A percentile compares a stretch with the other conserved stretches of the same genome.
phyloP scores from a whole-genome alignment of 805 yeast genomes.

The Clavispora fructus region DNA sequence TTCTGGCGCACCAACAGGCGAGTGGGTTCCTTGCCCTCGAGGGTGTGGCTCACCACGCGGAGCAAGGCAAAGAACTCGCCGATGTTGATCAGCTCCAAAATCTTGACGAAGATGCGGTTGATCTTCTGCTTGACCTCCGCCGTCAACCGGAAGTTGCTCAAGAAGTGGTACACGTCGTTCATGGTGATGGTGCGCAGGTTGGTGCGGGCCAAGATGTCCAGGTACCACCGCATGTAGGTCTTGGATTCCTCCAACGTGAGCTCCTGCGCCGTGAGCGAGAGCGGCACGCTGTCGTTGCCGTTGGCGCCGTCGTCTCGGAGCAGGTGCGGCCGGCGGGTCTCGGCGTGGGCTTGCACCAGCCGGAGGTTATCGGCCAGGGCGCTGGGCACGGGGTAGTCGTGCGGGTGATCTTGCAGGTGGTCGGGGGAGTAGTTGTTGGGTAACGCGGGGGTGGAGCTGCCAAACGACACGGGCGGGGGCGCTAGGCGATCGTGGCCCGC shows the following conservation, averaged over 20 bases:
- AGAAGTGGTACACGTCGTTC: slow-evolving; percentile 72
- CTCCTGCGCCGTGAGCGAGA: slow-evolving; percentile 61
- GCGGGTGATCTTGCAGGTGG: background rate
- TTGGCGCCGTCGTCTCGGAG: slow-evolving; percentile 1
- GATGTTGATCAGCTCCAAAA: slow-evolving; percentile 60
- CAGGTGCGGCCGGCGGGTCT: too few species aligned
- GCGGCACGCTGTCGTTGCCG: slow-evolving; percentile 46
- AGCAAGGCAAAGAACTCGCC: slow-evolving; percentile 89
- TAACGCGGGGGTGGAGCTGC: slow-evolving; percentile 1
- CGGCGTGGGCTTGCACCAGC: background rate
- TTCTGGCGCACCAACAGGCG: slow-evolving; percentile 46
- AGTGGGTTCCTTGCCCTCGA: slow-evolving; percentile 49
- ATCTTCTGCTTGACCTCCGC: slow-evolving; percentile 47
- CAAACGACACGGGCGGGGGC: slow-evolving; percentile 14
- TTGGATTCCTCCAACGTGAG: slow-evolving; percentile 72
- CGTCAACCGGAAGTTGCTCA: slow-evolving; percentile 69
- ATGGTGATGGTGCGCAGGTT: slow-evolving; percentile 62
- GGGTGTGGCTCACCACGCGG: slow-evolving; percentile 70
- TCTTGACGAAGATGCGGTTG: slow-evolving; percentile 44
- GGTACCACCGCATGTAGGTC: slow-evolving; percentile 91
- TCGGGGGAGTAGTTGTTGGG: background rate
- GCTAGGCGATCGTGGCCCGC: slow-evolving; percentile 1
- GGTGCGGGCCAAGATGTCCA: slow-evolving; percentile 71
- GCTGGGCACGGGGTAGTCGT: slow-evolving; percentile 6
- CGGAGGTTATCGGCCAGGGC: slow-evolving; percentile 13